phyloP scores from a whole-genome alignment of 2,329 filamentous ascomycete genomes.

The Stachybotrys chlorohalonatus region DNA sequence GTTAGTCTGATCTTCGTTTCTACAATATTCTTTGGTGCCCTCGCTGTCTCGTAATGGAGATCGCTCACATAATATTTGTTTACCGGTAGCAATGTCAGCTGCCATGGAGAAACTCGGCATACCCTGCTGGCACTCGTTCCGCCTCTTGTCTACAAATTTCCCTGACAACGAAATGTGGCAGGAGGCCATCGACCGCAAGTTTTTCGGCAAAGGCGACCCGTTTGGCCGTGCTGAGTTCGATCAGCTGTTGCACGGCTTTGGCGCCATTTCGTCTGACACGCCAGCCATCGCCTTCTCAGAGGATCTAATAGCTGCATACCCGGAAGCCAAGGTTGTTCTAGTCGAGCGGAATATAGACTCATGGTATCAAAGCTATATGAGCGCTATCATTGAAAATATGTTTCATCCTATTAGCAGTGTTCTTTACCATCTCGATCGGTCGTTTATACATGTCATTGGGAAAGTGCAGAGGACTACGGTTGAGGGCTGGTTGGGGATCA shows the following conservation, averaged over 20 bases:
- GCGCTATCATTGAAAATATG: conserved; percentile 7
- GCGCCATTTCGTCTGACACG: conserved; percentile 27
- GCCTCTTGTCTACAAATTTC: conserved; percentile 9
- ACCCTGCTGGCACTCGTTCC: conserved; percentile 9
- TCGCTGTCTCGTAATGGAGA: not conserved
- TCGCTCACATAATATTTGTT: no score
- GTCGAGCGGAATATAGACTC: conserved; percentile 15
- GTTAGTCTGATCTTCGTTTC: conserved; percentile 2
- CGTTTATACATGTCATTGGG: not conserved
- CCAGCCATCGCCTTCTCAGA: conserved; percentile 20
- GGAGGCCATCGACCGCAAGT: conserved; percentile 10
- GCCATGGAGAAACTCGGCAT: conserved; percentile 8
- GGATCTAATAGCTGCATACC: conserved; percentile 16
- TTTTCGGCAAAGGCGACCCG: conserved; percentile 5
- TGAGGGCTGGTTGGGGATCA: conserved; percentile 1
- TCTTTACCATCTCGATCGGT: not conserved
- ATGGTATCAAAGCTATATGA: conserved; percentile 15
- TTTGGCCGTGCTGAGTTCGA: conserved; percentile 9
- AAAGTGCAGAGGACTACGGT: conserved; percentile 7
- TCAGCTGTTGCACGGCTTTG: conserved; percentile 10
- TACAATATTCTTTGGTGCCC: not conserved
- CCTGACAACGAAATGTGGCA: conserved; percentile 13
- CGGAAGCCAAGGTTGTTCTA: conserved; percentile 18
- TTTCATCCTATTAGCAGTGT: not conserved
- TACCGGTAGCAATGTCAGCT: conserved; percentile 6